Evolutionary conservation across 1,284 basidiomycete species (phyloP).

Genomic region (Ceratobasidium sp.): DNA sequence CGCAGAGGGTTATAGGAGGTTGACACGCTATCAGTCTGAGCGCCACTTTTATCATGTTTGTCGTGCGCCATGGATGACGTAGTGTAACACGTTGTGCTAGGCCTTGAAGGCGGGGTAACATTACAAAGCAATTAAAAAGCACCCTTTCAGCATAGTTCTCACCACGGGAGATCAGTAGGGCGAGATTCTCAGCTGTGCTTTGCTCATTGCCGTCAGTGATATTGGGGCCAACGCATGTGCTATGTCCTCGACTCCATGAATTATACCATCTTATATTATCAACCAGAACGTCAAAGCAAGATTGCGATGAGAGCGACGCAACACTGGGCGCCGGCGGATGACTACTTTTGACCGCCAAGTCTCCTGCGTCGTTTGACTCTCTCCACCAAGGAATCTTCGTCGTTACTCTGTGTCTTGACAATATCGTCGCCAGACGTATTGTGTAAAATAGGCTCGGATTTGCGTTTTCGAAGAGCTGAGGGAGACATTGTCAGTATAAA

Average conservation of each 20-base stretch:
- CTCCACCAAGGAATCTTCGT: background rate
- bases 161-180: too few relatives aligned
- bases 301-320: background rate
- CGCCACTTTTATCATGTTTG: background rate
- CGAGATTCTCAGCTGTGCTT: too few relatives aligned
- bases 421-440: background rate
- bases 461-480: slow-evolving; percentile 6
- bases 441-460: background rate
- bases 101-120: too few relatives aligned
- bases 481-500: background rate
- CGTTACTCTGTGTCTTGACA: background rate
- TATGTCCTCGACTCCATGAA: too few relatives aligned
- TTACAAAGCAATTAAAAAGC: too few relatives aligned
- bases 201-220: too few relatives aligned
- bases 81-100: too few relatives aligned
- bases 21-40: background rate
- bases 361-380: slow-evolving; percentile 7
- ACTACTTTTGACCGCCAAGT: background rate
- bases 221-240: too few relatives aligned
- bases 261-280: background rate
- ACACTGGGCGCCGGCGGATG: background rate
- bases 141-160: too few relatives aligned
- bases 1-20: too few relatives aligned
- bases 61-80: background rate
- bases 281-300: background rate